Base-by-base conservation (phyloP, 495 filamentous ascomycete genomes). In the Hypoxylon lenormandii region DNA sequence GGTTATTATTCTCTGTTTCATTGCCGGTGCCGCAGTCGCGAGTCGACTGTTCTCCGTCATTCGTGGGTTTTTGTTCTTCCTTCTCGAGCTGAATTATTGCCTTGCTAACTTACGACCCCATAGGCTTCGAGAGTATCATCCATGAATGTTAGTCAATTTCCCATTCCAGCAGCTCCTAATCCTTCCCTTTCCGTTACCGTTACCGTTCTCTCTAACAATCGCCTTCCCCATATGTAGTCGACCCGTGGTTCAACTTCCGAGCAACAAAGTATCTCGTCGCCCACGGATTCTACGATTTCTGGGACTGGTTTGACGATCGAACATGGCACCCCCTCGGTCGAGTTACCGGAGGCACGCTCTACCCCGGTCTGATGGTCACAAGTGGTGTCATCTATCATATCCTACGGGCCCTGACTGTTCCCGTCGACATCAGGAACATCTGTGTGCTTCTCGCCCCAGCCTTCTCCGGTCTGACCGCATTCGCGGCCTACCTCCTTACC, bases 241-340 rank as follows among this genome's bases (percentile, higher is more conserved):
- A 99, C 80, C 96, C 96, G n/a, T 99, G 96, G 96, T 99, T 99
- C 81, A 99, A 99, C 80, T 99, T 99, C 81, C 86, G 96, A 74
- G 96, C 96, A 66, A 98, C 96, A 49, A 97, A 97, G 81, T 97
- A 99, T 72, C 86, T 99, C 49, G 90, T 98, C 56, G 86, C 95
- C 73, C 85, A 99, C 86, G 96, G 96, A 61, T 98, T 99, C 81
- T 96, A 97, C 79, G 92, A 90, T 78, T 99, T 99, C 77, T 99
- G 96, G 96, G 94, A 99, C 80, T 99, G 96, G 96, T 99, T 99
- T 76, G 96, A 99, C 82, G 96, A 99, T 84, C 90, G 95, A 83
- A 98, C 96, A 87, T 99, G 96, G 96, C 95, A 99, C 81, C 96
- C 96, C 64, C 90, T 99, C 61, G 96, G 96, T 62, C 92, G 96